Conservation (phyloP, 495 filamentous ascomycete species). For the Neurospora sp. region DNA sequence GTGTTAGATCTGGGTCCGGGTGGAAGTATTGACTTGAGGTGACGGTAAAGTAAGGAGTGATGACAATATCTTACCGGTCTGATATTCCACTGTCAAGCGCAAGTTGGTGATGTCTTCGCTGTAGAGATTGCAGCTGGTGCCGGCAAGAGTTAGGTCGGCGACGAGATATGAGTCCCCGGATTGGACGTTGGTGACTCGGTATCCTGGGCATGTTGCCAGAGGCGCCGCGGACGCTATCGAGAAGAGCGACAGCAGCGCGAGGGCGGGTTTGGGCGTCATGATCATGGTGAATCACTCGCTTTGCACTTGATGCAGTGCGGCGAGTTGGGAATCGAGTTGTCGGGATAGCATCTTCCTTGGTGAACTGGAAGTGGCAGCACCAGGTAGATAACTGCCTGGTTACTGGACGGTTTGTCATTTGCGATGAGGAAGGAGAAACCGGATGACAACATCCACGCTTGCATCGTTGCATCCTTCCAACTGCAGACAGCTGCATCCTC, state of each 20-base stretch:
- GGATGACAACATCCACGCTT: neutral
- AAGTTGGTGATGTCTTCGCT: conserved; percentile 56
- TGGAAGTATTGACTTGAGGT: neutral
- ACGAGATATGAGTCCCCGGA: conserved; percentile 38
- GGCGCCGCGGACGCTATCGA: conserved; percentile 7
- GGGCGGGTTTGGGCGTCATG: neutral
- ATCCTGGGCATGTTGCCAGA: conserved; percentile 54
- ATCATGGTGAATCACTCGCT: neutral
- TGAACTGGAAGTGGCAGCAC: neutral
- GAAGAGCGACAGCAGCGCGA: conserved; percentile 34
- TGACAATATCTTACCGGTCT: conserved; percentile 47
- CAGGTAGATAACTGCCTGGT: neutral
- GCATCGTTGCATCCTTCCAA: neutral
- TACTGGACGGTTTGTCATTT: neutral
- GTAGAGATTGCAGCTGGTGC: conserved; percentile 56
- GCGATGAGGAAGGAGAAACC: neutral
- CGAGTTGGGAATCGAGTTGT: neutral
- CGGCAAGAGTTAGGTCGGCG: conserved; percentile 57
- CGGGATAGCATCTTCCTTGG: neutral
- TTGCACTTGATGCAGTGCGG: neutral
- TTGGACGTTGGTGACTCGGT: conserved; percentile 54
- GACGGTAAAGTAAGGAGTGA: neutral
- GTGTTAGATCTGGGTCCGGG: conserved; percentile 2
- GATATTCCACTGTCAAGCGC: conserved; percentile 62
- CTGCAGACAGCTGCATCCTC: neutral